Conservation (phyloP, 2,329 filamentous ascomycete genomes). For the Aureobasidium pullulans region DNA sequence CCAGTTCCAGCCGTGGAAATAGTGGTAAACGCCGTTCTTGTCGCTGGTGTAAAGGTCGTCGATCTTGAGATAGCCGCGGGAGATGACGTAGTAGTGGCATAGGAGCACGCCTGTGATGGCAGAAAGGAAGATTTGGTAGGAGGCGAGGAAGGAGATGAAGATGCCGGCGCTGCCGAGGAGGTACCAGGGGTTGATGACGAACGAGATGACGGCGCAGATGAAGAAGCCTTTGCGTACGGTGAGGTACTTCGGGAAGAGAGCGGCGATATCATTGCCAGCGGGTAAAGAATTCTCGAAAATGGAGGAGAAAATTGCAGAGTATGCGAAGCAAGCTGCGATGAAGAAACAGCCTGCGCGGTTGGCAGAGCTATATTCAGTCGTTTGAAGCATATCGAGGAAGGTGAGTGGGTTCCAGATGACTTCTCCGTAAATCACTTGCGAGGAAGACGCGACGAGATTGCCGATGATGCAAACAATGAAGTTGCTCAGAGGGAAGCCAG, state of each 20-base stretch:
- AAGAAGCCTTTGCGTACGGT: constrained; percentile 34
- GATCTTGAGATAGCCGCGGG: constrained; percentile 38
- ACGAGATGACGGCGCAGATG: constrained; percentile 30
- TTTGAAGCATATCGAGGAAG: constrained; percentile 31
- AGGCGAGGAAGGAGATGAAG: constrained; percentile 35
- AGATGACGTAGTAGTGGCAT: constrained; percentile 37
- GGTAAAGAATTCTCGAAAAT: constrained; percentile 40
- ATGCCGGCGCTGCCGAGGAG: constrained; percentile 28
- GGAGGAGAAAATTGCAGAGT: constrained; percentile 36
- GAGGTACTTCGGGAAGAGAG: constrained; percentile 34
- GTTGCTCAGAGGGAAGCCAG: constrained; percentile 35
- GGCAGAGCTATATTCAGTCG: constrained; percentile 4
- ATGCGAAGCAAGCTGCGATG: constrained; percentile 35
- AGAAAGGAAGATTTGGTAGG: constrained; percentile 37
- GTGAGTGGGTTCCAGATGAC: constrained; percentile 31
- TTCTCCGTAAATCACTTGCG: constrained; percentile 27
- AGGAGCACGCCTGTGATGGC: constrained; percentile 37
- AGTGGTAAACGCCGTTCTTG: constrained; percentile 40
- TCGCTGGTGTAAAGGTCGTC: constrained; percentile 41
- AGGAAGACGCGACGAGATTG: constrained; percentile 31
- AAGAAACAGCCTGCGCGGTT: constrained; percentile 36
- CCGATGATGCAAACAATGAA: constrained; percentile 34
- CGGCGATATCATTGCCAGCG: constrained; percentile 33
- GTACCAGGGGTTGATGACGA: constrained; percentile 34
- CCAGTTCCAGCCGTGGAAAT: constrained; percentile 48